Percentiles rank a stretch among this genome's conserved stretches.
These are phyloP conservation scores for Sclerotinia subarctica DNA, from an alignment of 2,329 filamentous ascomycete genomes.

Conservation along the genomic window DNA sequence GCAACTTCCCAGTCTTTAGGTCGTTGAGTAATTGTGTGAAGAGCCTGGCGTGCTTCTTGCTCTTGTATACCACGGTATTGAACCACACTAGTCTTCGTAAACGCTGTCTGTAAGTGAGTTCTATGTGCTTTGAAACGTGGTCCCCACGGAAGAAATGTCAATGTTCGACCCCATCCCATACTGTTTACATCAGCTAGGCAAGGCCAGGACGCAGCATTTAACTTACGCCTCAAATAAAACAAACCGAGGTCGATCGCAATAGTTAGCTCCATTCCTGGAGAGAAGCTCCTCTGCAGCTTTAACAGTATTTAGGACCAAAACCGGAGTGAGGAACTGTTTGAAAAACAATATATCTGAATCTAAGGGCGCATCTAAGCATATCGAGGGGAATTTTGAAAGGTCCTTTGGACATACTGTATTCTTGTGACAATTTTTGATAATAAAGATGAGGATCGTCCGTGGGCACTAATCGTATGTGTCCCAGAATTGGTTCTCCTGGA, in stretches of 20 bases:
- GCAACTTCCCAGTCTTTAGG: slow-evolving; percentile 16
- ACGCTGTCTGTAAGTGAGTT: slow-evolving; percentile 45
- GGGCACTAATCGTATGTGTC: slow-evolving; percentile 32
- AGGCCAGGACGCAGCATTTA: background rate
- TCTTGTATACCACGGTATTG: slow-evolving; percentile 37
- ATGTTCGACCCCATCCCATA: slow-evolving; percentile 45
- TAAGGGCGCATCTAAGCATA: background rate
- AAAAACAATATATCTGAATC: slow-evolving; percentile 31
- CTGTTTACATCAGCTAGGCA: background rate
- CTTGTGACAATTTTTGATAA: slow-evolving; percentile 31
- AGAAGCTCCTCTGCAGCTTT: slow-evolving; percentile 45
- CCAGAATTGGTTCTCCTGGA: slow-evolving; percentile 30
- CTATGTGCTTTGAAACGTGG: slow-evolving; percentile 46
- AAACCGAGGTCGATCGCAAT: slow-evolving; percentile 47
- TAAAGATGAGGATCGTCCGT: slow-evolving; percentile 26
- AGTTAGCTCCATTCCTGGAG: slow-evolving; percentile 46
- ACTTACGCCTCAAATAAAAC: slow-evolving; percentile 34
- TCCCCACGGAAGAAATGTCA: slow-evolving; percentile 46
- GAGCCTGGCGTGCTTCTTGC: slow-evolving; percentile 35
- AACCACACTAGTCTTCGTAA: slow-evolving; percentile 42
- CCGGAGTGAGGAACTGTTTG: slow-evolving; percentile 34
- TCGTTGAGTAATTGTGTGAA: background rate
- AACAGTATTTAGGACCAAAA: slow-evolving; percentile 47
- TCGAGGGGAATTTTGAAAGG: background rate
- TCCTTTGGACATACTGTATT: slow-evolving; percentile 27